phyloP scores from a whole-genome alignment of 2,329 filamentous ascomycete species.

The Diaporthe ilicicola region DNA sequence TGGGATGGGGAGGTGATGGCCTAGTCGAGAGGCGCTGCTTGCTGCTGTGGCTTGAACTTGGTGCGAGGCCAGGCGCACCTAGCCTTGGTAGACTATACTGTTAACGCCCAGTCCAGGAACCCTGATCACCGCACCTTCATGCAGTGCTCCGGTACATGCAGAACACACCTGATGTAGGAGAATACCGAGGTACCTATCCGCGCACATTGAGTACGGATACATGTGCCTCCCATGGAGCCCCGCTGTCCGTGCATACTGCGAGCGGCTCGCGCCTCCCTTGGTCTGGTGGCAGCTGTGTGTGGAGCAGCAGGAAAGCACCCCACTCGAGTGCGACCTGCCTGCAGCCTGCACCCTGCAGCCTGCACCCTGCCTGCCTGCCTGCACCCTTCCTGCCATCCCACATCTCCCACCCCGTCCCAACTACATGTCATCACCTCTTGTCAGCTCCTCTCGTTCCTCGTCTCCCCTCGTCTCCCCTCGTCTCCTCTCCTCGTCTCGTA shows the following conservation, averaged over 20 bases:
- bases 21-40: not conserved
- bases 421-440: slow-evolving; percentile 21
- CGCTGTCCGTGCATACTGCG: slow-evolving; percentile 13
- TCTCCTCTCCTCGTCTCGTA: not conserved
- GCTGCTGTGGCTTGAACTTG: not conserved
- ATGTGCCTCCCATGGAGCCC: not conserved
- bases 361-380: too few relatives aligned
- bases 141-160: not conserved
- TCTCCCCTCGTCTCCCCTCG: not conserved
- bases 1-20: not conserved
- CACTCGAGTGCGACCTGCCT: slow-evolving; percentile 3
- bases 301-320: not conserved
- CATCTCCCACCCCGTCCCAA: slow-evolving; percentile 16
- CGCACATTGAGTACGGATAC: not conserved
- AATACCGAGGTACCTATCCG: not conserved
- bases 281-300: slow-evolving; percentile 5
- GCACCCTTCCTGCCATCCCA: slow-evolving; percentile 12
- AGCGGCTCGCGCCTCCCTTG: slow-evolving; percentile 20
- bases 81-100: too few relatives aligned
- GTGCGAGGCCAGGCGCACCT: not conserved
- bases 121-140: not conserved
- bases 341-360: slow-evolving; percentile 2
- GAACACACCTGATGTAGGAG: accelerated
- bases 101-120: not conserved
- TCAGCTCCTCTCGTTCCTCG: slow-evolving; percentile 3